Conservation (phyloP, 2,329 filamentous ascomycete genomes). For the Fusarium dlaminii region DNA sequence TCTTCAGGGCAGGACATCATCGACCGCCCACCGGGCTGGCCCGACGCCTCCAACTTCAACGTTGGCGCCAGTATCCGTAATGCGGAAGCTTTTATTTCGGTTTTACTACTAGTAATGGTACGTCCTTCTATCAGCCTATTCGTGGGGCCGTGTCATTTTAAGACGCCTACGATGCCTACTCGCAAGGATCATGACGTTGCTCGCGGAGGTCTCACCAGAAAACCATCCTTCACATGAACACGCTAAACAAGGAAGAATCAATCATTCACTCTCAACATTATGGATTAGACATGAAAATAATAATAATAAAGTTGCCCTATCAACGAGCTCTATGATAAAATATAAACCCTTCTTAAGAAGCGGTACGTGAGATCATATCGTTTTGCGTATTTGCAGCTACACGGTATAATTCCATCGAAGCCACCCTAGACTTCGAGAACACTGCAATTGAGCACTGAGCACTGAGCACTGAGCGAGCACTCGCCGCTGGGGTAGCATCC, state of each 20-base stretch:
- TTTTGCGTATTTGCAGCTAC: neutral
- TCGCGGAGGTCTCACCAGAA: accelerated
- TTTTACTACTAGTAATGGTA: neutral
- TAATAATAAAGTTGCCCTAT: accelerated
- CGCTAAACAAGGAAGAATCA: neutral
- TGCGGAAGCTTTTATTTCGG: neutral
- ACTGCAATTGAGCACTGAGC: neutral
- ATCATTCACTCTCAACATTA: neutral
- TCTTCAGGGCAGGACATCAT: neutral
- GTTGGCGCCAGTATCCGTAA: neutral
- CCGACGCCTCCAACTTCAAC: neutral
- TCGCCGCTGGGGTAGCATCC: neutral
- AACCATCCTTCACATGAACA: neutral
- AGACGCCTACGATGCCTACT: neutral
- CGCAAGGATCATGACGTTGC: no score
- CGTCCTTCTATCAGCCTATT: neutral
- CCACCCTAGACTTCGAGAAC: neutral
- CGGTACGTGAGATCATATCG: neutral
- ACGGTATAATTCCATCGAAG: neutral
- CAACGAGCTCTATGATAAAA: no score
- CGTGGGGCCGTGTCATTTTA: no score
- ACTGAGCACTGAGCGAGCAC: no score
- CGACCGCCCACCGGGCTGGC: neutral
- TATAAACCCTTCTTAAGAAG: neutral
- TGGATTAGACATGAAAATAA: neutral